Evolutionary conservation across 2,329 filamentous ascomycete species (phyloP).

Genomic region (Byssothecium circinans): DNA sequence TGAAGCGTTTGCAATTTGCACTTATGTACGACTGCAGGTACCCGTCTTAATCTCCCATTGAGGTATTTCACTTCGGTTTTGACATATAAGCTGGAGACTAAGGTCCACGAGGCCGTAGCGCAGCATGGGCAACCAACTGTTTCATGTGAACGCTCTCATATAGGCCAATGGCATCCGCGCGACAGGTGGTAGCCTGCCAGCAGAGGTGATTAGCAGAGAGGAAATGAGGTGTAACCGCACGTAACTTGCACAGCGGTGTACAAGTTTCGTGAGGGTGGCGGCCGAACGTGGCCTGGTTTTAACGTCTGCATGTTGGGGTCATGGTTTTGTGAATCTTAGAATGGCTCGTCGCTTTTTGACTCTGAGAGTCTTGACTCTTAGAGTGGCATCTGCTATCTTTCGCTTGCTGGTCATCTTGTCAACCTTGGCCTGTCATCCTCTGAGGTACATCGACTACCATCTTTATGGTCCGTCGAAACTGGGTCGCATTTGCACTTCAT

Average conservation of each 20-base stretch:
- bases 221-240: slow-evolving; percentile 1
- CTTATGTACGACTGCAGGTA: neutral
- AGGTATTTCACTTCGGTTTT: neutral
- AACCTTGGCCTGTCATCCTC: too few species aligned
- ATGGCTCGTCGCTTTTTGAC: too few species aligned
- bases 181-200: neutral
- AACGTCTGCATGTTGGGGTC: too few species aligned
- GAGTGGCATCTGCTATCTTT: too few species aligned
- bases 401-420: too few species aligned
- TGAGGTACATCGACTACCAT: too few species aligned
- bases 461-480: too few species aligned
- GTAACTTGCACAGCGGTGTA: neutral
- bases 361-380: too few species aligned
- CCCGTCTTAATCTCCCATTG: neutral
- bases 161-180: neutral
- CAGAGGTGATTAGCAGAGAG: neutral
- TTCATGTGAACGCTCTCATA: neutral
- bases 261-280: neutral
- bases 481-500: too few species aligned
- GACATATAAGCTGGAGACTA: neutral
- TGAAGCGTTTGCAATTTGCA: neutral
- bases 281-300: neutral
- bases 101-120: neutral
- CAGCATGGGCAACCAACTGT: neutral
- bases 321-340: too few species aligned